Base-by-base conservation (phyloP, 192 early-diverging fungal species). In the Backusella tarrabulga region DNA sequence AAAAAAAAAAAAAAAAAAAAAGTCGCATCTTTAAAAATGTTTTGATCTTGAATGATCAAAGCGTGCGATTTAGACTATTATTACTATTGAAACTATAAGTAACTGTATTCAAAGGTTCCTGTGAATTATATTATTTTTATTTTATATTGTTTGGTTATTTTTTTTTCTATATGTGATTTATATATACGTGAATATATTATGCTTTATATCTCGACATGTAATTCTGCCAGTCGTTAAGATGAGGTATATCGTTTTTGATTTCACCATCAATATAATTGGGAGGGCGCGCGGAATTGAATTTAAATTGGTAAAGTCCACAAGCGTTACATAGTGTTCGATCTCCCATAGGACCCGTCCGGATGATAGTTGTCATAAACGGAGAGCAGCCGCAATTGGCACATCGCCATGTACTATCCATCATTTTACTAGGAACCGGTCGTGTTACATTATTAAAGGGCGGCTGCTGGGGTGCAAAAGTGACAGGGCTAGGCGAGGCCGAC, bases 241-340 rank as follows among this genome's bases (percentile, higher is more conserved):
- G 56, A 29, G 56, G 56, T 63, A 63, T 63, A 63, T 63, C 56
- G 26, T 63, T 63, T 26, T 63, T 71, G 21, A 71, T 71, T 9
- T 71, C 69, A 40, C 36, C 36, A 71, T 71, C 69, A 19, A 40
- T 71, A 29, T 71, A 71, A 14, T 71, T 71, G 14, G 17, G 69
- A 21, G 69, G 69, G 21, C 69, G 69, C 12, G 40, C 69, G 9
- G 40, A 42, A 40, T 71, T 71, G 36, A 40, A 71, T 40, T 71
- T 71, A 26, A 42, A 71, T 71, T 38, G 34, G 23, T 71, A 71
- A 38, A 71, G 69, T 7, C 69, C 69, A 41, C 69, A 71, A 26
- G 69, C 69, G 23, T 71, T 71, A 71, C 69, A 71, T 42, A 71
- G 23, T 40, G 35, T 44, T 42, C 36, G 44, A 23, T 71, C 69